Percentiles rank a stretch among this genome's conserved stretches.
Evolutionary conservation across 495 filamentous ascomycete genomes (phyloP).

Genomic region (Staphylotrichum tortipilum): DNA sequence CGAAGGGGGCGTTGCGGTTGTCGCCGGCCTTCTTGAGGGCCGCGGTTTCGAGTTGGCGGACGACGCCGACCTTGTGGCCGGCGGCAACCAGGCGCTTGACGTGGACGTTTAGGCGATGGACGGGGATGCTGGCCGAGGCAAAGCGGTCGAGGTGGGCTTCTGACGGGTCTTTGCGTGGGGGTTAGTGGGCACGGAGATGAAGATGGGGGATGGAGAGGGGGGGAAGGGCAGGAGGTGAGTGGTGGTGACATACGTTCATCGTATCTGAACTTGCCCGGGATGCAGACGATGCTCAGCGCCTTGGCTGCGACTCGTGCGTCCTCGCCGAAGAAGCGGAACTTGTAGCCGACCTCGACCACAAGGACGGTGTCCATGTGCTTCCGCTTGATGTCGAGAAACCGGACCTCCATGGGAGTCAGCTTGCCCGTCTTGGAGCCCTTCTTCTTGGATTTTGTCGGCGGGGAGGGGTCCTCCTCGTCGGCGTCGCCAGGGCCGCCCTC

Average conservation of each 20-base stretch:
- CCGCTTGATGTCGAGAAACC: slow-evolving; percentile 86
- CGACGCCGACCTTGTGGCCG: slow-evolving; percentile 92
- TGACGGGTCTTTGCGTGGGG: slow-evolving; percentile 54
- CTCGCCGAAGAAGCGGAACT: slow-evolving; percentile 96
- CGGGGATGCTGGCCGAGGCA: slow-evolving; percentile 90
- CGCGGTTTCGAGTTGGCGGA: slow-evolving; percentile 96
- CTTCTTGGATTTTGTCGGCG: slow-evolving; percentile 43
- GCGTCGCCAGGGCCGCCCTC: slow-evolving; percentile 33
- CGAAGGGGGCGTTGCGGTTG: slow-evolving; percentile 88
- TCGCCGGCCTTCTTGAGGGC: slow-evolving; percentile 93
- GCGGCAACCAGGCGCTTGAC: slow-evolving; percentile 88
- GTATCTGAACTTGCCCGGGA: slow-evolving; percentile 88
- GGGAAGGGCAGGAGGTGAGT: not conserved
- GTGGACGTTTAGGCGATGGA: slow-evolving; percentile 86
- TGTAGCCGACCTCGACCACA: slow-evolving; percentile 93
- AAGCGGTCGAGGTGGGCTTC: slow-evolving; percentile 91
- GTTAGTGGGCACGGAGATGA: slow-evolving; percentile 11
- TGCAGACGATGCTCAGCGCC: slow-evolving; percentile 90
- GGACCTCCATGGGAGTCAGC: slow-evolving; percentile 89
- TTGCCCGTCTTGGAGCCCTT: slow-evolving; percentile 71
- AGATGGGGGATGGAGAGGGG: too few relatives aligned
- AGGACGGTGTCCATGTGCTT: slow-evolving; percentile 84
- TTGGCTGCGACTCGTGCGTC: slow-evolving; percentile 87
- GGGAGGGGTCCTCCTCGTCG: slow-evolving; percentile 40
- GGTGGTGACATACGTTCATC: slow-evolving; percentile 63